phyloP scores from a whole-genome alignment of 768 basidiomycete genomes.

The Kockovaella imperatae region DNA sequence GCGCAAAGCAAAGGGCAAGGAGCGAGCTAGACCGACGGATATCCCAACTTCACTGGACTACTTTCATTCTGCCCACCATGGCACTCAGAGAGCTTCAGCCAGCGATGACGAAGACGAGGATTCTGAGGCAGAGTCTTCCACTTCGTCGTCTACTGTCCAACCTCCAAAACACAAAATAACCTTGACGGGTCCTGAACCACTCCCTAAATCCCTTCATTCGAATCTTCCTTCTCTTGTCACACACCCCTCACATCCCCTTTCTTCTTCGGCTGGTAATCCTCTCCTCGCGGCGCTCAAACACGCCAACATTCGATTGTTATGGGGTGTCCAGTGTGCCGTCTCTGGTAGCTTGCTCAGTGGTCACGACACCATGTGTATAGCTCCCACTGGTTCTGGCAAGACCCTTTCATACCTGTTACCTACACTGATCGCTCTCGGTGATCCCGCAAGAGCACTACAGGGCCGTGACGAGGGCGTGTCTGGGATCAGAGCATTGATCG shows the following conservation, averaged over 20 bases:
- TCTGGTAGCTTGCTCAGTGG: constrained; percentile 34
- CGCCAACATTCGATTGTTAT: constrained; percentile 23
- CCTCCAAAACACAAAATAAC: constrained; percentile 42
- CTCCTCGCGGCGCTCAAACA: constrained; percentile 20
- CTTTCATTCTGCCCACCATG: constrained; percentile 56
- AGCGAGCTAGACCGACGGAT: constrained; percentile 5
- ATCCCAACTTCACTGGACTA: constrained; percentile 74
- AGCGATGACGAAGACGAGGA: constrained; percentile 11
- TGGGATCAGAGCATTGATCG: constrained; percentile 68
- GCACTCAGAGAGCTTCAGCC: constrained; percentile 28
- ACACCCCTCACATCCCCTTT: constrained; percentile 10
- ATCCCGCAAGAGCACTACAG: constrained; percentile 39
- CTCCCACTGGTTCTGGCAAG: constrained; percentile 96
- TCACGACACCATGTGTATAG: constrained; percentile 85
- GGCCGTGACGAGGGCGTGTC: constrained; percentile 10
- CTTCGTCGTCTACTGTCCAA: constrained; percentile 18
- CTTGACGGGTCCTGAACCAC: constrained; percentile 30
- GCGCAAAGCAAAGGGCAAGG: constrained; percentile 34
- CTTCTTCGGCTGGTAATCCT: constrained; percentile 12
- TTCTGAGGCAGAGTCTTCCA: constrained; percentile 6
- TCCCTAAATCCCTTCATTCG: constrained; percentile 33
- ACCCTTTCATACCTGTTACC: constrained; percentile 88
- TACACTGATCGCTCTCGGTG: constrained; percentile 50
- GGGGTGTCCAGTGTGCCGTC: constrained; percentile 41
- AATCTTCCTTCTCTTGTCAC: constrained; percentile 30